Evolutionary conservation across 192 early-diverging fungal species (phyloP), one percentile per base, ranked within the genome.

Genomic region (Mortierella hygrophila): DNA sequence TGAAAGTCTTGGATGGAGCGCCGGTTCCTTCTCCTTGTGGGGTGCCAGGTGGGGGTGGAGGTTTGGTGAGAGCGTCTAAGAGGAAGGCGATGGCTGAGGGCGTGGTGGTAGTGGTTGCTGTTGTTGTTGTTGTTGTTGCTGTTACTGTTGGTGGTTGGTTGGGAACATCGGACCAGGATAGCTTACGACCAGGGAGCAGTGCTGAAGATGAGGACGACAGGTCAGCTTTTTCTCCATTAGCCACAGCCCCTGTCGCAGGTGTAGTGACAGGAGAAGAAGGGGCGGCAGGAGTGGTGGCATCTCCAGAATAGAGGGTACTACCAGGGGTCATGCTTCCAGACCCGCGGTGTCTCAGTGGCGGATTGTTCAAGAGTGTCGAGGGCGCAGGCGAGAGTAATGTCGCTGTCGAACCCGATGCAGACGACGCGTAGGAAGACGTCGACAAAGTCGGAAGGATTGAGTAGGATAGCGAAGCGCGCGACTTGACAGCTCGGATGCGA

Each of bases 381-480:
- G 44, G 29, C 15, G 72, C n/a, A 47, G 72, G 55, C 23, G 26
- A 44, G 18, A 35, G 46, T 9, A 44, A 23, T 16, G 44, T 47
- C 0, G 46, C 35, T n/a, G 72, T 49, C 29, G 46, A 57, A 8
- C 6, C n/a, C 13, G 54, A 75, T 32, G 60, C 11, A 7, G 23
- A 72, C 6, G 69, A 55, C 6, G 82, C 18, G 20, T 42, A 60
- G 3, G 69, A 38, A 11, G 69, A 11, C 4, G 55, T 44, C 7
- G 78, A 76, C 23, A 81, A 3, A 3, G 79, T 80, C 38, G 84
- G 79, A n/a, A 71, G 7, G 23, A 41, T 32, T 0, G 84, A 77
- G 46, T 65, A 86, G 1, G 79, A 86, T 8, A 86, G 63, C 2
- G 84, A 86, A 46, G 84, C 70, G 32, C 84, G 70, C 5, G 79